Base-by-base conservation (phyloP, 768 basidiomycete species). In the Coprinopsis sp. region DNA sequence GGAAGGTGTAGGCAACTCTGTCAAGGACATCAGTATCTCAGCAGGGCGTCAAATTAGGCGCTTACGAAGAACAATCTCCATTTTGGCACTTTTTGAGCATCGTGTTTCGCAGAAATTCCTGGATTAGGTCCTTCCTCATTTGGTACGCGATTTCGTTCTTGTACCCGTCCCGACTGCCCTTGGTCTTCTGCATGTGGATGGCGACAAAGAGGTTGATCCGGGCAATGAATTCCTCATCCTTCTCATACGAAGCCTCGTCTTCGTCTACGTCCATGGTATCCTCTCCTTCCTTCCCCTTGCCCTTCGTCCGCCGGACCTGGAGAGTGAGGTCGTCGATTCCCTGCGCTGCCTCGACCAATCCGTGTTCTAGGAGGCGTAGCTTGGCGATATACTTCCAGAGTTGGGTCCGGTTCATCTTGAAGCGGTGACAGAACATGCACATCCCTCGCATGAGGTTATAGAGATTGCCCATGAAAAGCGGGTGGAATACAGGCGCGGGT, bases 401-500 rank as follows among this genome's bases (percentile, higher is more conserved):
- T 91, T 95, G 62, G 27, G 80, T 73, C 60, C 83, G 76, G 53
- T 76, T 76, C 58, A 85, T 66, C 68, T 93, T 92, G 68, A 97
- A 96, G 53, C 73, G 77, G 65, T 99, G 96, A 66, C 96, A 99
- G 68, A 88, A 98, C 63, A 95, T 68, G 70, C 96, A 99, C 12
- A 82, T 82, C 29, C 85, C 86, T 47, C 94, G 82, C 18, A 99
- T 71, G 37, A 98, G 69, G 53, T 85, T 86, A 62, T 84, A 94
- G 73, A 87, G 84, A 58, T 94, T 90, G 25, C 76, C 73, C 82
- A 98, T 91, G 67, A 98, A 99, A 30, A 99, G 70, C 0, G 96
- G 96, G 59, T 99, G 95, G 61, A 89, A 98, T 2, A 98, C 91
- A 12, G 96, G 94, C 14, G 87, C 79, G 16, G 95, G 93, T 5